Percentiles rank a stretch among this genome's conserved stretches.
phyloP scores from a whole-genome alignment of 305 asterid species.

The Caryopteris hybrid region DNA sequence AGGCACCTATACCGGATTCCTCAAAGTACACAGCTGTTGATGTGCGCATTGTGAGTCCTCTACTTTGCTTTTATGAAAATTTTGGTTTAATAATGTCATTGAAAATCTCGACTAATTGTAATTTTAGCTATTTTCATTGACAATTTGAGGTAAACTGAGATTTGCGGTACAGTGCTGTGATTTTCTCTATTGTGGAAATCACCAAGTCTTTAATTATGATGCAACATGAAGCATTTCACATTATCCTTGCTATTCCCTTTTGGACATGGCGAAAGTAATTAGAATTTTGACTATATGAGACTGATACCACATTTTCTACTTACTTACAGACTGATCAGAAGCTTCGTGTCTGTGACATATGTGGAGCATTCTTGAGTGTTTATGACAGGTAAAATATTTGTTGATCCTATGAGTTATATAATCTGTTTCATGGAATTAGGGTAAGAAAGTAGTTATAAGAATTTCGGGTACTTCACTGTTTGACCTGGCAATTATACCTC shows the following conservation, averaged over 20 bases:
- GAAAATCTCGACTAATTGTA: neutral
- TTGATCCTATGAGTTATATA: conserved; percentile 1
- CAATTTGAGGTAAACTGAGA: neutral
- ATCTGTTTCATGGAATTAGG: conserved; percentile 31
- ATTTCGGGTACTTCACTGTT: conserved; percentile 49
- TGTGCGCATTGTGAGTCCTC: conserved; percentile 77
- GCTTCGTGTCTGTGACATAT: conserved; percentile 90
- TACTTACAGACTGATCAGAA: conserved; percentile 80
- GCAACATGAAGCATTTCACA: neutral
- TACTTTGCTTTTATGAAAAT: neutral
- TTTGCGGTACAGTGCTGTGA: neutral
- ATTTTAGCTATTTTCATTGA: conserved; percentile 1
- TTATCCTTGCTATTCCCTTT: neutral
- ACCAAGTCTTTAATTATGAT: neutral
- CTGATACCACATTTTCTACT: conserved; percentile 16
- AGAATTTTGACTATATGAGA: neutral
- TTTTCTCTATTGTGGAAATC: neutral
- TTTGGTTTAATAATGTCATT: neutral
- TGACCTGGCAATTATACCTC: conserved; percentile 88
- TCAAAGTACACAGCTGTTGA: conserved; percentile 87
- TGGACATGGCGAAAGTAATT: neutral
- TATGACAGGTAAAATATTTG: conserved; percentile 73
- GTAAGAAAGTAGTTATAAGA: conserved; percentile 42
- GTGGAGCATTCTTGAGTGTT: conserved; percentile 91
- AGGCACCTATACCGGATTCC: conserved; percentile 56